These are phyloP conservation scores for Quercus phellos DNA, from an alignment of 331 rosid species.

Conservation along the genomic window DNA sequence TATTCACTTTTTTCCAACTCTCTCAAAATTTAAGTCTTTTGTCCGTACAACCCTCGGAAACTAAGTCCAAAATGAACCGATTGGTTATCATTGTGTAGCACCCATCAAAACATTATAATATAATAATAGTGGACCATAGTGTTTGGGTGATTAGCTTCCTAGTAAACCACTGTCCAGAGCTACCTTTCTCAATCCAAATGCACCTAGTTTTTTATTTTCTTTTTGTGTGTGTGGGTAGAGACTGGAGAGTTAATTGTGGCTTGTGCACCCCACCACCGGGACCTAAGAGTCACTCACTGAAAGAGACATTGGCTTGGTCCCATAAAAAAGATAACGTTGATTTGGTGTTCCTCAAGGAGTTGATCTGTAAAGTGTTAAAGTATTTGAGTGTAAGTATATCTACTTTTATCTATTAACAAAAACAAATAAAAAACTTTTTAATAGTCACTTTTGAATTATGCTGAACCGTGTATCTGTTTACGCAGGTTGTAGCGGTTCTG, in stretches of 20 bases:
- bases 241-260: conserved; percentile 6
- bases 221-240: background rate
- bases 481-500: background rate
- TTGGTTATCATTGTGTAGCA: background rate
- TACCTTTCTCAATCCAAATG: background rate
- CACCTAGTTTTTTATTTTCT: background rate
- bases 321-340: background rate
- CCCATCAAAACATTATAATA: background rate
- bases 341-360: conserved; percentile 6
- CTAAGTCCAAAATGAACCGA: background rate
- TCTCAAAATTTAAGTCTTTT: background rate
- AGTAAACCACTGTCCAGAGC: background rate
- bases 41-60: background rate
- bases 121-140: background rate
- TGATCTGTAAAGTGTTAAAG: background rate
- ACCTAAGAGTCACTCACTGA: conserved; percentile 1
- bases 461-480: background rate
- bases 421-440: background rate
- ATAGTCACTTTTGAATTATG: background rate
- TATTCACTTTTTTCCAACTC: too few species aligned
- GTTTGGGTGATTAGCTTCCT: background rate
- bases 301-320: conserved; percentile 10
- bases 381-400: background rate
- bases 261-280: background rate
- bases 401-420: background rate